Evolutionary conservation across 352 stramenopile species (phyloP), one percentile per base, ranked within the genome.

Genomic region (Pythium brachiatum): DNA sequence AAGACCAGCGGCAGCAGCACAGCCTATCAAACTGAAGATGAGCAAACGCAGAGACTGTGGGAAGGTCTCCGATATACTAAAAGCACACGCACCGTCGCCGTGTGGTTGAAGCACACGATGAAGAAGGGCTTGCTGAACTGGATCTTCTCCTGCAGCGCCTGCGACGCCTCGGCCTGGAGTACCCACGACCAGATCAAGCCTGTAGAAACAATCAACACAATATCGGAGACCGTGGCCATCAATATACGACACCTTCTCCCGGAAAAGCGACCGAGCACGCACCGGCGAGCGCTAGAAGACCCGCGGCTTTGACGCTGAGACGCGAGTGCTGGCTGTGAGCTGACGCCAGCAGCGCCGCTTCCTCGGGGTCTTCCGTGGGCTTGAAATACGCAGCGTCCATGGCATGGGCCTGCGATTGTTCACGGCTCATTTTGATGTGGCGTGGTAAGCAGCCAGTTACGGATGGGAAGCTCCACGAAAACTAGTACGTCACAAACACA

Each of bases 41-140:
- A 21, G 21, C 1, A 31, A 18, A 7, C 51, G 18, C 7, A 57
- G 2, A 26, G 13, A 46, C 26, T 7, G 13, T 29, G 13, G 51
- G 2, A 21, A 23, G 23, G 50, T 21, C 16, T 21, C 16, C 13
- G 21, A 43, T 15, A n/a, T n/a, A n/a, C n/a, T n/a, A n/a, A 46
- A 31, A 26, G 26, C 26, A 58, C 21, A 16, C 27, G 51, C 32
- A 57, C 51, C 29, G 73, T 78, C 25, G 67, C 66, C 3, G 64
- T 75, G 64, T 82, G 76, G 51, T 82, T 78, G 57, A 81, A 84
- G 38, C 75, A 78, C 38, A 84, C 73, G 41, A 84, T 78, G 70
- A 83, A 81, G 55, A 79, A 81, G 7, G 75, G 75, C 62, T 81
- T 81, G 65, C 75, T 74, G 59, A 80, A 80, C 46, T 65, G 32